phyloP scores from a whole-genome alignment of 1,139 yeast species.

The Candida tetrigidarum region DNA sequence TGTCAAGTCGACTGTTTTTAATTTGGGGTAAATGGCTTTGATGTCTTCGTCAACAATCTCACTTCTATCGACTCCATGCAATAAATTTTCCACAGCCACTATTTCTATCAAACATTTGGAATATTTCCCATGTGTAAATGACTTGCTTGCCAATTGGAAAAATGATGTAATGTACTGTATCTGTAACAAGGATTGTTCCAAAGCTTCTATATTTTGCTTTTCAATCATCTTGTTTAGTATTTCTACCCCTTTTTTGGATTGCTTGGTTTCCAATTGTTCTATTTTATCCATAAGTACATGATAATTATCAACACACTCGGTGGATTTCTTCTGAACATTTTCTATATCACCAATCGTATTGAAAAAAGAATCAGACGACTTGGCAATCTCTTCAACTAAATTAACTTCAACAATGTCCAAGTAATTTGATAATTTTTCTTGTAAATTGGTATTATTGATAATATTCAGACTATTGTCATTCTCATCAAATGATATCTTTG shows the following conservation, averaged over 20 bases:
- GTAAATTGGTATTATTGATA: constrained; percentile 59
- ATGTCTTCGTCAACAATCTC: constrained; percentile 27
- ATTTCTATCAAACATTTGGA: constrained; percentile 54
- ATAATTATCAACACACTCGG: constrained; percentile 53
- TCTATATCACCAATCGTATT: constrained; percentile 80
- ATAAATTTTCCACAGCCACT: constrained; percentile 57
- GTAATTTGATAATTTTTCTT: constrained; percentile 80
- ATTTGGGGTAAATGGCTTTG: constrained; percentile 36
- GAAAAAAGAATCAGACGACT: constrained; percentile 83
- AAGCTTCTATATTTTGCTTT: constrained; percentile 59
- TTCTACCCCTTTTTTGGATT: constrained; percentile 56
- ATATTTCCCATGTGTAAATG: constrained; percentile 47
- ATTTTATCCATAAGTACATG: constrained; percentile 48
- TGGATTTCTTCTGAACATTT: constrained; percentile 61
- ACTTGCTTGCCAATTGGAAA: constrained; percentile 55
- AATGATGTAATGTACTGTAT: constrained; percentile 52
- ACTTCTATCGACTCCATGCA: constrained; percentile 50
- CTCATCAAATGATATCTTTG: constrained; percentile 39
- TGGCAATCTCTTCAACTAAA: constrained; percentile 80
- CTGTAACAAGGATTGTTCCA: constrained; percentile 73
- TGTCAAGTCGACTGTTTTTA: constrained; percentile 57
- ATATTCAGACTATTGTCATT: constrained; percentile 18
- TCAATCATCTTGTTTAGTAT: constrained; percentile 57
- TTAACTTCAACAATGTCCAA: constrained; percentile 85
- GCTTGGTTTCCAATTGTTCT: constrained; percentile 46